A percentile compares a stretch with the other conserved stretches of the same genome.
phyloP scores from a whole-genome alignment of 495 filamentous ascomycete species.

The Hypoxylon fuscum region DNA sequence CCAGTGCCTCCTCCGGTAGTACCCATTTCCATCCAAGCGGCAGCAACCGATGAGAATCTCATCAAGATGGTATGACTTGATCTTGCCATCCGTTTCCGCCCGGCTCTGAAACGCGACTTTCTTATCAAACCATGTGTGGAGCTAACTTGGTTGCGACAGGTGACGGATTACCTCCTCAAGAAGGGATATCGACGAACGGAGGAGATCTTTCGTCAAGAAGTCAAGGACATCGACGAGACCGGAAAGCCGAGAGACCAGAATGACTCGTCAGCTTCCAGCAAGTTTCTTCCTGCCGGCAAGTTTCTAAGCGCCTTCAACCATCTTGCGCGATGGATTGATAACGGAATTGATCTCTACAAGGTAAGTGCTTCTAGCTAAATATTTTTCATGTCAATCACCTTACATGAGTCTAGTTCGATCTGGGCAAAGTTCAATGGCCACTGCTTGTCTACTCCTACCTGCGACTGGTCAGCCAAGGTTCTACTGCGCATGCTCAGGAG shows the following conservation, averaged over 20 bases:
- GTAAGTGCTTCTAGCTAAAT: constrained; percentile 50
- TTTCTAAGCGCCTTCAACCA: constrained; percentile 78
- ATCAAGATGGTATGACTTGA: no score
- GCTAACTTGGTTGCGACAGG: constrained; percentile 58
- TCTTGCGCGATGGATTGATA: constrained; percentile 82
- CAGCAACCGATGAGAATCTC: no score
- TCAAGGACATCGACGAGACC: constrained; percentile 56
- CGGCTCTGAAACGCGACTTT: not conserved
- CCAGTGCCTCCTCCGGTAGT: no score
- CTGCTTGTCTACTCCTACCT: constrained; percentile 93
- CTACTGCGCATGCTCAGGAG: constrained; percentile 70
- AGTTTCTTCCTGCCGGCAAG: constrained; percentile 55
- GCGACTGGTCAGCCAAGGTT: constrained; percentile 78
- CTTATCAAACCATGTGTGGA: not conserved
- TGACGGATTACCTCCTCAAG: constrained; percentile 95
- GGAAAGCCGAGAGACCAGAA: constrained; percentile 37
- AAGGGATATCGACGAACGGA: constrained; percentile 95
- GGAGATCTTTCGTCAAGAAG: constrained; percentile 90
- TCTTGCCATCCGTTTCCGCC: constrained; percentile 9
- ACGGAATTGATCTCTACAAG: constrained; percentile 93
- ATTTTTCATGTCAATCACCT: constrained; percentile 32
- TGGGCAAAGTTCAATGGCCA: constrained; percentile 86
- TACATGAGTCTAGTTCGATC: constrained; percentile 72
- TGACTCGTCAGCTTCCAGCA: constrained; percentile 26
- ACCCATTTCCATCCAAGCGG: no score